Evolutionary conservation across 202 grass and related monocot species (phyloP).

Genomic region (Zoysia matrella): DNA sequence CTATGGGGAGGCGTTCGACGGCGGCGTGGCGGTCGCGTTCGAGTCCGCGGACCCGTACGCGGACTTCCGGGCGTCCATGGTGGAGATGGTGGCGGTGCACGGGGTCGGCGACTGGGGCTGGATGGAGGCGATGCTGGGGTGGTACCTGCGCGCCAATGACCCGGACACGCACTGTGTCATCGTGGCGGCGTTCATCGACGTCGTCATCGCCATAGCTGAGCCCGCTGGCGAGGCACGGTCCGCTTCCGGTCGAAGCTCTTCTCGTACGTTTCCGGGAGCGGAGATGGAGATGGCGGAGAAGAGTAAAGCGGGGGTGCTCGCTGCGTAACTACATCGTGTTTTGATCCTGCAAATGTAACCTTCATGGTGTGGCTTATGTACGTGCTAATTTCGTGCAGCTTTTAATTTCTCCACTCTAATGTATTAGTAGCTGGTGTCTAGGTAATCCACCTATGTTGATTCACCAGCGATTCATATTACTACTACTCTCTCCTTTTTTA

Average conservation of each 20-base stretch:
- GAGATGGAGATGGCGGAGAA: conserved; percentile 29
- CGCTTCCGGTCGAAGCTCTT: conserved; percentile 32
- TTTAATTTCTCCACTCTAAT: too few relatives aligned
- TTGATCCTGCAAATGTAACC: neutral
- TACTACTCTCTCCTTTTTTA: too few relatives aligned
- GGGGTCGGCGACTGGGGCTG: conserved; percentile 64
- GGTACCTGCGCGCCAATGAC: conserved; percentile 78
- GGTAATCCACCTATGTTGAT: neutral
- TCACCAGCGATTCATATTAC: neutral
- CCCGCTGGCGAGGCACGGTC: too few relatives aligned
- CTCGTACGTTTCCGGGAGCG: conserved; percentile 21
- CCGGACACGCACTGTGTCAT: conserved; percentile 64
- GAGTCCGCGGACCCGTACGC: conserved; percentile 77
- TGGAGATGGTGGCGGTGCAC: conserved; percentile 72
- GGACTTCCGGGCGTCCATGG: conserved; percentile 82
- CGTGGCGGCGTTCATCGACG: conserved; percentile 77
- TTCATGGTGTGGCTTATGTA: neutral
- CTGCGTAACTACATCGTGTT: neutral
- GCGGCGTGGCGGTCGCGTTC: conserved; percentile 66
- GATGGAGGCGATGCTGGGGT: conserved; percentile 81
- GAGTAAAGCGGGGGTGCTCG: conserved; percentile 19
- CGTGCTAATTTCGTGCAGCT: neutral
- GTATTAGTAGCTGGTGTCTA: neutral
- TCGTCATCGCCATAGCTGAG: too few relatives aligned
- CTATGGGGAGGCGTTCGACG: conserved; percentile 35